phyloP scores from a whole-genome alignment of 352 stramenopile genomes.

The Aphanomyces stellatus region DNA sequence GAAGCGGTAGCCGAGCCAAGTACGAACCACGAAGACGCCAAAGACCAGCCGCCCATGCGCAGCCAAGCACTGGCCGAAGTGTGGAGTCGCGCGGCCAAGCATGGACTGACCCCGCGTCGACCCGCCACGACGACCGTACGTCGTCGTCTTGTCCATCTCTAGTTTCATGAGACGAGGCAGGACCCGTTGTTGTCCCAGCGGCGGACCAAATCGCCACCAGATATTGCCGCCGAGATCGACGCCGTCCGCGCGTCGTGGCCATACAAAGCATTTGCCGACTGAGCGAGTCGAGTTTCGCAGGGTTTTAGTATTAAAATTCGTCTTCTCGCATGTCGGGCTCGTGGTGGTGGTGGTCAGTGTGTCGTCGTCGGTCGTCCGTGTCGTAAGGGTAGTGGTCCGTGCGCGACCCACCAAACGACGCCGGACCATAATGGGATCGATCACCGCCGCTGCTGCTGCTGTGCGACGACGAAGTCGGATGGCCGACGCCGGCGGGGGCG shows the following conservation, averaged over 20 bases:
- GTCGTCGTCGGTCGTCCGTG: no score
- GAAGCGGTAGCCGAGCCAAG: background rate
- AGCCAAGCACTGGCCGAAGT: background rate
- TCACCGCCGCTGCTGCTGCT: no score
- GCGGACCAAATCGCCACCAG: background rate
- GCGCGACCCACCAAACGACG: no score
- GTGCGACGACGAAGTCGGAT: no score
- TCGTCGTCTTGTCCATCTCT: background rate
- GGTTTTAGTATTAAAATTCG: conserved; percentile 51
- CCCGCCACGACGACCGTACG: background rate
- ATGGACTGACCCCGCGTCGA: background rate
- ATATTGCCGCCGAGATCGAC: conserved; percentile 40
- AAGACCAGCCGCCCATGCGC: background rate
- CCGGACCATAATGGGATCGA: no score
- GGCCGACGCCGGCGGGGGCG: background rate
- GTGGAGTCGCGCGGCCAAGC: background rate
- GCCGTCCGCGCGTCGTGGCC: conserved; percentile 62
- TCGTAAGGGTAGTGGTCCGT: no score
- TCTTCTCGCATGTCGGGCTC: conserved; percentile 53
- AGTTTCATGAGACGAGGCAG: background rate
- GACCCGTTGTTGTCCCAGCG: background rate
- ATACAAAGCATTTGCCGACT: no score
- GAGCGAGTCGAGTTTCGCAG: background rate
- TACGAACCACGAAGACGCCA: background rate
- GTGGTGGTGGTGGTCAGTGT: no score